Evolutionary conservation across 2,329 filamentous ascomycete genomes (phyloP), one percentile per base, ranked within the genome.

Genomic region (Chrysoporthe puriensis): DNA sequence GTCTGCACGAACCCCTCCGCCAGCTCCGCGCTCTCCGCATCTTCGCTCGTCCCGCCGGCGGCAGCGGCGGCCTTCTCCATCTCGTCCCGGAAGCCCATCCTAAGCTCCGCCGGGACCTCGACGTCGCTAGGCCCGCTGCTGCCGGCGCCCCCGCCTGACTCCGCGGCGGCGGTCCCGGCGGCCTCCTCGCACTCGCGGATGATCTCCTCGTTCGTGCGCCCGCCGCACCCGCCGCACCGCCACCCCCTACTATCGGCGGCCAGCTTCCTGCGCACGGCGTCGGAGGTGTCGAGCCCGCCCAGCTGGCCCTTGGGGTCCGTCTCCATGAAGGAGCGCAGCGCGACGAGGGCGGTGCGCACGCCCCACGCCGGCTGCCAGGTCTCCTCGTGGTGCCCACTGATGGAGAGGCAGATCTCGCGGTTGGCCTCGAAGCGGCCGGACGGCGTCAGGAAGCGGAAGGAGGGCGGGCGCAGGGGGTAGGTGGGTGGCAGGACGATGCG

Each of bases 331-430:
- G 88, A 91, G 65, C 96, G 83, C 61, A 98, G 88, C 16, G 88
- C 88, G 54, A 90, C 86, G 7, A 99, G 81, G 18, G 96, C 95
- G 4, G 96, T 98, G 69, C 96, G 86, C 11, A 99, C 91, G 0
- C 96, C 96, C 96, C 96, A 99, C 0, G 96, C 96, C 0, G 96
- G 96, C 84, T 97, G 95, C 96, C 96, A 99, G 18, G 93, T 97
- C 82, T 98, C 96, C 78, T 98, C 96, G 80, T 99, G 96, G 79
- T 97, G 95, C 2, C 94, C 95, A 63, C 89, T 92, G 74, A 98
- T 99, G 74, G 89, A 93, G 18, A 99, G 88, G 77, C 96, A 99
- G 73, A 99, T 98, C 82, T 98, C 95, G 72, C 96, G 89, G 77
- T 99, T 99, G 66, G 94, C 90, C 79, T 98, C 96, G 80, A 99